Evolutionary conservation across 805 yeast species (phyloP), one percentile per base, ranked within the genome.

Genomic region (Suhomyces xylopsoci): DNA sequence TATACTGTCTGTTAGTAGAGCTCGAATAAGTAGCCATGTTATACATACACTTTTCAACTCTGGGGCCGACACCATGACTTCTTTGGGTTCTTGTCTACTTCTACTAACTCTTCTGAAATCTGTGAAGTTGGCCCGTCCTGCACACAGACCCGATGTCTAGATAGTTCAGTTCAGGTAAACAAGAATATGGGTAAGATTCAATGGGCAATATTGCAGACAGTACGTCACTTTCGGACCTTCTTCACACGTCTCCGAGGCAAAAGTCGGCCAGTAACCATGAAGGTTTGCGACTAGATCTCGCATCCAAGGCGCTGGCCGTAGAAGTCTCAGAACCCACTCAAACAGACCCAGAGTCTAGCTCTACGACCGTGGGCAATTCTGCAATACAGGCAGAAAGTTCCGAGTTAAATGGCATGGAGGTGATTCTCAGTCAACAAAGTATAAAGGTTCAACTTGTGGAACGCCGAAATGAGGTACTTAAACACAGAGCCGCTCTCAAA

Each of bases 1-100:
- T 78, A 65, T 89, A 90, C 85, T 87, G 57, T 36, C 32, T 12
- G 68, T 65, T 59, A 59, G 70, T 68, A 58, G 52, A 9, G 36
- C 8, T n/a, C 36, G 5, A n/a, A 32, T n/a, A 6, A 3, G 4
- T 9, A 19, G 40, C 32, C n/a, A 28, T 43, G 41, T 34, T 43
- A 42, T 17, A 74, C 81, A 43, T 67, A 79, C 82, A 57, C 77
- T 79, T 61, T 82, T 81, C 55, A 83, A 68, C 62, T 83, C 87
- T 8, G 87, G 87, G 32, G 83, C 77, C n/a, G 84, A 79, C 24
- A 82, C 85, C 86, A 82, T 80, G 26, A 22, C 42, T 42, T 17
- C 28, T 24, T 24, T 42, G 30, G 3, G 7, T 17, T 5, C 24
- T 10, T 19, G 5, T 19, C 24, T 20, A 20, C 30, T 45, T 38